phyloP scores from a whole-genome alignment of 1,139 yeast species.

The Candida mesenterica region DNA sequence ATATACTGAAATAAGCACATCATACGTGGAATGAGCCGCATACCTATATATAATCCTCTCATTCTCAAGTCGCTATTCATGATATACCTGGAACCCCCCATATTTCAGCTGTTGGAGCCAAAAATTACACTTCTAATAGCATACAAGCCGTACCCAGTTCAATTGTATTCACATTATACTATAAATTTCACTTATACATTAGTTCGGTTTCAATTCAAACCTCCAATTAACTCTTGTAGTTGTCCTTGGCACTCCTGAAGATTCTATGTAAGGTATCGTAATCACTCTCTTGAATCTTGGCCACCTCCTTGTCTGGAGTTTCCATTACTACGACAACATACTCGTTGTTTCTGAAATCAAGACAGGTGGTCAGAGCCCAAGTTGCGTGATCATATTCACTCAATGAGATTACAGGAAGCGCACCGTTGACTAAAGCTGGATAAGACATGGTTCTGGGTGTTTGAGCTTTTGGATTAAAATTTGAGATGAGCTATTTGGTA shows the following conservation, averaged over 20 bases:
- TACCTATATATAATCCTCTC: too few species aligned
- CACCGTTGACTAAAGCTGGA: conserved; percentile 45
- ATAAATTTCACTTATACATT: too few species aligned
- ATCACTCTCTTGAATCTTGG: conserved; percentile 38
- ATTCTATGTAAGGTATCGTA: conserved; percentile 39
- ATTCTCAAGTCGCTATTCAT: too few species aligned
- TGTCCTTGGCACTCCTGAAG: conserved; percentile 45
- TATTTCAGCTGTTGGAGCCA: too few species aligned
- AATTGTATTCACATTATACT: neutral
- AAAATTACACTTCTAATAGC: too few species aligned
- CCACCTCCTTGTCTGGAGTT: conserved; percentile 43
- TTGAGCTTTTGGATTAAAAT: neutral
- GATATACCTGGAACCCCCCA: too few species aligned
- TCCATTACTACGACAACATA: conserved; percentile 50
- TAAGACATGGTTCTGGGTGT: conserved; percentile 22
- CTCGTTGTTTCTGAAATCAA: conserved; percentile 36
- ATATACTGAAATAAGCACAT: too few species aligned
- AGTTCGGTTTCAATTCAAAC: neutral
- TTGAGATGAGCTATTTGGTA: conserved; percentile 5
- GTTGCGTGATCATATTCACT: conserved; percentile 49
- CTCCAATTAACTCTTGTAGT: conserved; percentile 7
- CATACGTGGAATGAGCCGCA: too few species aligned
- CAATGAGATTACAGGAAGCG: conserved; percentile 48
- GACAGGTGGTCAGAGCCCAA: conserved; percentile 53
- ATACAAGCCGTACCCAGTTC: neutral